Percentiles rank a stretch among this genome's conserved stretches.
phyloP scores from a whole-genome alignment of 2,329 filamentous ascomycete species.

The Penicillium concentricum region DNA sequence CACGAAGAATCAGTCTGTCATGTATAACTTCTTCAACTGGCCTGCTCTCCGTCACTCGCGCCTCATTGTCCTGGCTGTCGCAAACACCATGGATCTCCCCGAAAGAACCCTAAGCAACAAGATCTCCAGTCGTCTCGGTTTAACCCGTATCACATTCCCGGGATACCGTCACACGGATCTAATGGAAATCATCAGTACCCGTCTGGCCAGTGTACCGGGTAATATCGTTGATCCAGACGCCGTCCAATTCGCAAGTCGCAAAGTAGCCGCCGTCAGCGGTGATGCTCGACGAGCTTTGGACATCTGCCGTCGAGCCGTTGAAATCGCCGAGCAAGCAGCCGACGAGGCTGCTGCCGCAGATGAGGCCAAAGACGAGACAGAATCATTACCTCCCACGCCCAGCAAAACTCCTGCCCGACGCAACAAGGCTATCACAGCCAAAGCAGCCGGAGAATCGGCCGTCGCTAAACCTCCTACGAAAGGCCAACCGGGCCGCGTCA shows the following conservation, averaged over 20 bases:
- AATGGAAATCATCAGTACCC: slow-evolving; percentile 96
- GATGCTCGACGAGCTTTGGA: slow-evolving; percentile 90
- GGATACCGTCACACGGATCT: slow-evolving; percentile 97
- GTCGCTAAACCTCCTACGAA: slow-evolving; percentile 23
- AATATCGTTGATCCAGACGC: slow-evolving; percentile 91
- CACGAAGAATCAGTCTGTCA: slow-evolving; percentile 97
- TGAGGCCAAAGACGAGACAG: slow-evolving; percentile 28
- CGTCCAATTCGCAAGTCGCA: slow-evolving; percentile 91
- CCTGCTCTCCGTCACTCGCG: slow-evolving; percentile 86
- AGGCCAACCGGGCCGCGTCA: slow-evolving; percentile 61
- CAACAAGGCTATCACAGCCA: slow-evolving; percentile 19
- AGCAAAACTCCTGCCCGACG: slow-evolving; percentile 42
- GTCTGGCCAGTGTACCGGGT: slow-evolving; percentile 81
- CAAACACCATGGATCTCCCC: slow-evolving; percentile 98
- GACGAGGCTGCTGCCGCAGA: slow-evolving; percentile 35
- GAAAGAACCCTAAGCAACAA: slow-evolving; percentile 97
- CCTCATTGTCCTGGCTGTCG: slow-evolving; percentile 92
- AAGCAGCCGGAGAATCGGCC: slow-evolving; percentile 12
- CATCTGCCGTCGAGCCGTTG: slow-evolving; percentile 91
- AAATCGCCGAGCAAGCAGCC: slow-evolving; percentile 80
- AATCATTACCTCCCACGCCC: slow-evolving; percentile 45
- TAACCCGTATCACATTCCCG: slow-evolving; percentile 94
- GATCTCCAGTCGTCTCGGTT: slow-evolving; percentile 84
- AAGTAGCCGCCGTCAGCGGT: slow-evolving; percentile 93
- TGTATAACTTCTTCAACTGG: slow-evolving; percentile 99